These are phyloP conservation scores for Elongisporangium prolatum DNA, from an alignment of 352 stramenopile species.

Conservation along the genomic window DNA sequence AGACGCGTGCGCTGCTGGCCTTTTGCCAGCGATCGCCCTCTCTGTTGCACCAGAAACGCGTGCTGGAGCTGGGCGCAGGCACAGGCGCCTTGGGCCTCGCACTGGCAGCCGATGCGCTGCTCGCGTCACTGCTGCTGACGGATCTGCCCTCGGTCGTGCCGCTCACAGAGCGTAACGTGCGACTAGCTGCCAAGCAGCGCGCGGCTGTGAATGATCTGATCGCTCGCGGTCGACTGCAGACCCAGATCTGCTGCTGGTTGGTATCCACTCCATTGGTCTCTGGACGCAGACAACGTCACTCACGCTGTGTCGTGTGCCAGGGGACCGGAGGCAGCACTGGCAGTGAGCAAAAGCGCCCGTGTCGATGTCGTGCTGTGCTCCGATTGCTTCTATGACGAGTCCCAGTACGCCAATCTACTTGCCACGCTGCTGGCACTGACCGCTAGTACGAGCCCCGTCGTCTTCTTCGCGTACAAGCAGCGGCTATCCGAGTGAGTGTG, in stretches of 20 bases:
- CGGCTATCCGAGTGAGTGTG: conserved; percentile 31
- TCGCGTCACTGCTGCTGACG: conserved; percentile 42
- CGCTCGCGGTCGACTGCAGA: conserved; percentile 14
- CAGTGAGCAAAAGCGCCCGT: not conserved
- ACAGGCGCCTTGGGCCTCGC: conserved; percentile 48
- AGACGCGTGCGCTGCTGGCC: conserved; percentile 41
- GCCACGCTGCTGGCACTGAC: conserved; percentile 37
- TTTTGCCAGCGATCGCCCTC: conserved; percentile 30
- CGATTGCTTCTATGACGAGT: conserved; percentile 66
- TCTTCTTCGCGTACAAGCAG: conserved; percentile 75
- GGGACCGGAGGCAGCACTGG: not conserved
- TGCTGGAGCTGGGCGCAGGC: conserved; percentile 56
- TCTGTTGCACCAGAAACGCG: conserved; percentile 20
- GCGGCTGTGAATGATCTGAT: conserved; percentile 14
- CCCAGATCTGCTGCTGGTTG: conserved; percentile 35
- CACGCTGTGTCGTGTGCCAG: conserved; percentile 4
- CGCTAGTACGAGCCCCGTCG: not conserved
- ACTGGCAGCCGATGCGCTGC: conserved; percentile 16
- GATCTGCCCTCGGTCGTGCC: conserved; percentile 47
- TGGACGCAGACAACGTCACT: conserved; percentile 5
- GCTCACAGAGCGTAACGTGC: conserved; percentile 32
- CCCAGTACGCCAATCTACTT: conserved; percentile 30
- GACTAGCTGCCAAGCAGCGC: conserved; percentile 16
- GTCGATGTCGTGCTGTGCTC: conserved; percentile 42
- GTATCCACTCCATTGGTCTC: conserved; percentile 3